Conservation (phyloP, 345 rosid species). For the Bruguiera gymnorhiza region DNA sequence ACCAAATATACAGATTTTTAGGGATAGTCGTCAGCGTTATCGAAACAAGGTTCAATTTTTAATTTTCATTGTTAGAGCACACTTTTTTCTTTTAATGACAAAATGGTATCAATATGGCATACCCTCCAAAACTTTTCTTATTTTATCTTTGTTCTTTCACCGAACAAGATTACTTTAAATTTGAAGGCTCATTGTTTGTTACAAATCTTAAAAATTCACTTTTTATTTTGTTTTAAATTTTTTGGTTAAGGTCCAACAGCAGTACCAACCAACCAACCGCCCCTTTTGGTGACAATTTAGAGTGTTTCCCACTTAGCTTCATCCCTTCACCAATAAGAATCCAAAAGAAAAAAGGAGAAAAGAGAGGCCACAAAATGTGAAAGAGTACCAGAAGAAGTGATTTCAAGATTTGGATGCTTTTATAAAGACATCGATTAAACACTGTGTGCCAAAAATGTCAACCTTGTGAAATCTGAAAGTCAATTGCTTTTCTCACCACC, state of each 20-base stretch:
- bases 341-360: conserved; percentile 14
- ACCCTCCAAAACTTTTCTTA: too few species aligned
- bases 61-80: too few species aligned
- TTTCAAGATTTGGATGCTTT: conserved; percentile 39
- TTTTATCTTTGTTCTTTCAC: too few species aligned
- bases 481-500: conserved; percentile 37
- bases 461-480: conserved; percentile 37
- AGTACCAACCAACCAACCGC: conserved; percentile 22
- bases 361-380: conserved; percentile 8
- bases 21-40: too few species aligned
- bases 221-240: too few species aligned
- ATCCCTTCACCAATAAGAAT: conserved; percentile 36
- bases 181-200: too few species aligned
- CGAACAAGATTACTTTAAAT: too few species aligned
- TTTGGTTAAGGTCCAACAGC: conserved; percentile 9
- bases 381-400: conserved; percentile 5
- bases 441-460: conserved; percentile 32
- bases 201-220: conserved; percentile 8
- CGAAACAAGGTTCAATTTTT: too few species aligned
- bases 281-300: conserved; percentile 25
- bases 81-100: too few species aligned
- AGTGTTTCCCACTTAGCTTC: conserved; percentile 40
- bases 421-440: conserved; percentile 16
- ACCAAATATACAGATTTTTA: too few species aligned
- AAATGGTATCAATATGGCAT: too few species aligned